Base-by-base conservation (phyloP, 78 protist genomes). In the Dictyostelium capitatum region DNA sequence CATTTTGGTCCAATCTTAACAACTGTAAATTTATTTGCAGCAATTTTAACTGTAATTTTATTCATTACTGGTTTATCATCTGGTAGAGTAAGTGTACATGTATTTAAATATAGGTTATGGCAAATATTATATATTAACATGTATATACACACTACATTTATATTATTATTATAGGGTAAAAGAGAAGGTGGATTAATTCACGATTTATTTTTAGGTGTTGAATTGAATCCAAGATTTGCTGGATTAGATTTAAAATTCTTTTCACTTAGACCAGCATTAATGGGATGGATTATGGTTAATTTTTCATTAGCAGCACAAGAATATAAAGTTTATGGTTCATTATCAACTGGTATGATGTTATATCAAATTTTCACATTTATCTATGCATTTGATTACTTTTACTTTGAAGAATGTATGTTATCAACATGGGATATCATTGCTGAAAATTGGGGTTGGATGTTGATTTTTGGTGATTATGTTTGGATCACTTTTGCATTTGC, bases 161-260 rank as follows among this genome's bases (percentile, higher is more conserved):
- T 37, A 37, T 37, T 3, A 37, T 37, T 37, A 37, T 15, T 53
- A 53, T 59, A 65, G 73, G 73, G 79, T 43, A 72, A 72, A 46
- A 72, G 79, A 72, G 47, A 72, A 25, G 79, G 79, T 72, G 43
- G 20, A 41, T 41, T 72, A 30, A 72, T 72, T 43, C 79, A 72
- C 20, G 79, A 72, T 72, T 72, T 72, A 72, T 72, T 72, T 72
- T 72, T 72, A 72, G 79, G 79, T 43, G 79, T 72, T 72, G 79
- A 72, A 20, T 72, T 72, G 43, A 72, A 72, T 72, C 79, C 79
- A 72, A 72, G 79, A 72, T 72, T 72, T 43, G 79, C 79, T 15
- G 79, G 79, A 14, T 46, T 72, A 9, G 79, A 72, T 43, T 46
- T 72, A 23, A 72, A 72, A 43, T 72, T 72, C 79, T 72, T 72